These are phyloP conservation scores for Colletotrichum tabaci DNA, from an alignment of 2,329 filamentous ascomycete genomes.

Conservation along the genomic window DNA sequence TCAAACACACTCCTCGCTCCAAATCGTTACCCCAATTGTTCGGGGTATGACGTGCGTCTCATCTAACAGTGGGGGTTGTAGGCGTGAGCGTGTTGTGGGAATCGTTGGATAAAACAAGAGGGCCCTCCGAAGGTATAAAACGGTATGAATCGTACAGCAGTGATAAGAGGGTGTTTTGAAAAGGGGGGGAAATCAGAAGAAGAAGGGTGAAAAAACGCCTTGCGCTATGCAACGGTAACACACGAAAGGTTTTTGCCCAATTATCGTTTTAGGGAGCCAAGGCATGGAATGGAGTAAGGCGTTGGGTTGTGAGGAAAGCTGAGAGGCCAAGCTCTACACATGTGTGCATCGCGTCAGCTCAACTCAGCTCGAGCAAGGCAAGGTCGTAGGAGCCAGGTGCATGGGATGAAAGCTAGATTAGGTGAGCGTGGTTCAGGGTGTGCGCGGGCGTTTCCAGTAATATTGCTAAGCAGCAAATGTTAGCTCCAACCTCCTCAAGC, in stretches of 20 bases:
- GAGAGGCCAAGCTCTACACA: conserved; percentile 9
- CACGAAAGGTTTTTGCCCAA: conserved; percentile 28
- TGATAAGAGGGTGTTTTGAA: conserved; percentile 6
- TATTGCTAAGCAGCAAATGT: conserved; percentile 69
- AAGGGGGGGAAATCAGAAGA: conserved; percentile 18
- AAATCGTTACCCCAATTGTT: conserved; percentile 24
- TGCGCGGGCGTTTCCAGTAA: conserved; percentile 77
- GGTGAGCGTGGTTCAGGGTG: conserved; percentile 59
- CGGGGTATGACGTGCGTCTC: conserved; percentile 25
- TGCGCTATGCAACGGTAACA: conserved; percentile 43
- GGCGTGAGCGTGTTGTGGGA: conserved; percentile 25
- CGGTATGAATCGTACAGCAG: conserved; percentile 32
- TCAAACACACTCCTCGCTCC: conserved; percentile 30
- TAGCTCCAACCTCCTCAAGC: conserved; percentile 31
- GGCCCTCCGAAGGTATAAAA: conserved; percentile 39
- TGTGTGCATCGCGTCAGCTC: conserved; percentile 16
- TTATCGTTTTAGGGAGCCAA: conserved; percentile 28
- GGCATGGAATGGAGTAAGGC: conserved; percentile 38
- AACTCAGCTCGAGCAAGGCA: conserved; percentile 29
- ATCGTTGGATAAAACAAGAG: conserved; percentile 37
- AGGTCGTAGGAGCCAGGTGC: conserved; percentile 2
- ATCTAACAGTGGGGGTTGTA: conserved; percentile 24
- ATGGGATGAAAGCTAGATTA: conserved; percentile 19
- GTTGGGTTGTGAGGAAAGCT: background rate
- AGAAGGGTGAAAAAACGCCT: conserved; percentile 32